These are phyloP conservation scores for Ophiostoma populinum DNA, from an alignment of 2,329 filamentous ascomycete genomes.

Conservation along the genomic window DNA sequence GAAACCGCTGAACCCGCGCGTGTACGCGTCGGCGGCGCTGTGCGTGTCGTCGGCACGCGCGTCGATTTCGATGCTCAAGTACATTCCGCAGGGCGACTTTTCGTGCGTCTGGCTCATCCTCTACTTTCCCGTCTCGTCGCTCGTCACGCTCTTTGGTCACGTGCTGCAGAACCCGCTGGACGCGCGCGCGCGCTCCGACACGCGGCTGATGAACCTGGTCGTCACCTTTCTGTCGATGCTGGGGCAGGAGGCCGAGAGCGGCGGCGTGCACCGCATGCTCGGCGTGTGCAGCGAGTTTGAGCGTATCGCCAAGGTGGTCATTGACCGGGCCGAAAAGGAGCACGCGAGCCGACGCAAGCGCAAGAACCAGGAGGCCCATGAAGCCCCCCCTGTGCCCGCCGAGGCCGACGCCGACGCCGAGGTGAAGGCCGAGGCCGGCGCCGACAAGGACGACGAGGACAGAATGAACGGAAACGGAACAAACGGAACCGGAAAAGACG, in stretches of 20 bases:
- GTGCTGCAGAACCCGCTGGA: slow-evolving; percentile 92
- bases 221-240: slow-evolving; percentile 83
- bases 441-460: not conserved
- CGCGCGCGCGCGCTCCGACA: slow-evolving; percentile 69
- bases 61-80: slow-evolving; percentile 86
- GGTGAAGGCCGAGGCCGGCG: not conserved
- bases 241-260: slow-evolving; percentile 75
- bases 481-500: too few species aligned
- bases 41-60: slow-evolving; percentile 87
- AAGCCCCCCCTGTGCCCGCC: slow-evolving; percentile 14
- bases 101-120: slow-evolving; percentile 91
- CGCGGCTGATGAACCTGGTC: slow-evolving; percentile 80
- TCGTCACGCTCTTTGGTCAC: slow-evolving; percentile 91
- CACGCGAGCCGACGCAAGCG: slow-evolving; percentile 65
- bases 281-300: slow-evolving; percentile 93
- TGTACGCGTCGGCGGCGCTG: slow-evolving; percentile 83
- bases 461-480: too few species aligned
- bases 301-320: slow-evolving; percentile 74
- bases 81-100: slow-evolving; percentile 88
- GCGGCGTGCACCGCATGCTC: slow-evolving; percentile 85
- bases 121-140: slow-evolving; percentile 89
- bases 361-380: slow-evolving; percentile 38
- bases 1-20: slow-evolving; percentile 74
- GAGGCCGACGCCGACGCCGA: slow-evolving; percentile 13
- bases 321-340: slow-evolving; percentile 84